Conservation (phyloP, 352 stramenopile genomes). For the Hyaloperonospora arabidopsidis region DNA sequence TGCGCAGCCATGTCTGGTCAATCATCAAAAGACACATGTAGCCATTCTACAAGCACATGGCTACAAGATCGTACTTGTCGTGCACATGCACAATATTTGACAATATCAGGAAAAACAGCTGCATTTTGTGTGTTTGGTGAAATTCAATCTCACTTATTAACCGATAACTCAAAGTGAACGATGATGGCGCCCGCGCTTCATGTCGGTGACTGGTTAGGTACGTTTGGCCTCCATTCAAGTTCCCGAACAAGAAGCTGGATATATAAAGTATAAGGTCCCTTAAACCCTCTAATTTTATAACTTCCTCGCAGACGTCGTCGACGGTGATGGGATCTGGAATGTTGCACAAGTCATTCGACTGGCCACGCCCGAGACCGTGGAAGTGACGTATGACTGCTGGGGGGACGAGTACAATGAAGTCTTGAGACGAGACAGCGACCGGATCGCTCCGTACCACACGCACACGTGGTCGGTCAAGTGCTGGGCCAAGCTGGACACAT, state of each 20-base stretch:
- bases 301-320: slow-evolving; percentile 39
- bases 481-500: slow-evolving; percentile 65
- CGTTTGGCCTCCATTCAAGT: slow-evolving; percentile 1
- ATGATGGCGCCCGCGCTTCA: slow-evolving; percentile 8
- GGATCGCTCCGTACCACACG: slow-evolving; percentile 59
- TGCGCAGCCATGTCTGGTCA: too few relatives aligned
- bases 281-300: neutral
- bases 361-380: slow-evolving; percentile 13
- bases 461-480: slow-evolving; percentile 69
- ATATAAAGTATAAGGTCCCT: neutral
- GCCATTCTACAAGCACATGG: too few relatives aligned
- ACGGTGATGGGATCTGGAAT: slow-evolving; percentile 57
- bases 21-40: too few relatives aligned
- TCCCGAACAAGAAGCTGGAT: neutral
- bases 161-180: too few relatives aligned
- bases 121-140: too few relatives aligned
- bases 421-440: slow-evolving; percentile 34
- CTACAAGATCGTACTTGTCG: too few relatives aligned
- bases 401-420: slow-evolving; percentile 48
- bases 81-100: too few relatives aligned
- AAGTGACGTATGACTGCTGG: slow-evolving; percentile 63
- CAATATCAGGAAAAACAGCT: too few relatives aligned
- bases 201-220: slow-evolving; percentile 42
- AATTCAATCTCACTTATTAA: too few relatives aligned
- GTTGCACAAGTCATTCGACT: slow-evolving; percentile 38